phyloP scores from a whole-genome alignment of 2,329 filamentous ascomycete genomes.

The Arthroderma sp. region DNA sequence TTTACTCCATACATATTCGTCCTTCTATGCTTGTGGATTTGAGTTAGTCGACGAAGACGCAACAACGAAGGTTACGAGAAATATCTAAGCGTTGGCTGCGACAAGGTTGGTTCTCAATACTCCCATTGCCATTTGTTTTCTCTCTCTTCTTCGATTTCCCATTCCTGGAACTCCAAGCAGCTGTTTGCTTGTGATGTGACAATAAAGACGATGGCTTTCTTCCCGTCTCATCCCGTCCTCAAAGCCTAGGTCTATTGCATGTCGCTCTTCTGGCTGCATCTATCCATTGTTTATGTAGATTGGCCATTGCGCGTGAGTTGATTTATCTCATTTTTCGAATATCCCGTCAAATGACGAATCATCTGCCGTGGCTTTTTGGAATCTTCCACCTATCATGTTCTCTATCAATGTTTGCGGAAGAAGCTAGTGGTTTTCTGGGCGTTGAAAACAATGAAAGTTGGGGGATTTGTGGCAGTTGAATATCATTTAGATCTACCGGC shows the following conservation, averaged over 20 bases:
- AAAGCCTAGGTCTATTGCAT: neutral
- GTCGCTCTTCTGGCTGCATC: neutral
- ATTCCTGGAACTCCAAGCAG: neutral
- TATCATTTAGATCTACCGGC: neutral
- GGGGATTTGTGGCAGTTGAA: neutral
- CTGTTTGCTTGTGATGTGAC: neutral
- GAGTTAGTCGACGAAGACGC: neutral
- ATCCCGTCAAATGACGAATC: neutral
- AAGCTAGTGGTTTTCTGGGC: conserved; percentile 1
- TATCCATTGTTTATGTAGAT: neutral
- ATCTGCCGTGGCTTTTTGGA: neutral
- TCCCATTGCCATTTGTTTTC: neutral
- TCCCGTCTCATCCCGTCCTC: neutral
- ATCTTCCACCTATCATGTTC: neutral
- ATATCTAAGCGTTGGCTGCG: neutral
- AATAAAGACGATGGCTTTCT: neutral
- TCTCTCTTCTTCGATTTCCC: neutral
- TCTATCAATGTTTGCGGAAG: neutral
- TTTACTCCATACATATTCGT: neutral
- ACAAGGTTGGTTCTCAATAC: neutral
- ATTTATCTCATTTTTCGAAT: neutral
- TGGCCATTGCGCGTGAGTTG: neutral
- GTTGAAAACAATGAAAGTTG: neutral
- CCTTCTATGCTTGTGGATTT: neutral
- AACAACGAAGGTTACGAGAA: neutral